Evolutionary conservation across 2,329 filamentous ascomycete species (phyloP), one percentile per base, ranked within the genome.

Genomic region (Fusarium sp.): DNA sequence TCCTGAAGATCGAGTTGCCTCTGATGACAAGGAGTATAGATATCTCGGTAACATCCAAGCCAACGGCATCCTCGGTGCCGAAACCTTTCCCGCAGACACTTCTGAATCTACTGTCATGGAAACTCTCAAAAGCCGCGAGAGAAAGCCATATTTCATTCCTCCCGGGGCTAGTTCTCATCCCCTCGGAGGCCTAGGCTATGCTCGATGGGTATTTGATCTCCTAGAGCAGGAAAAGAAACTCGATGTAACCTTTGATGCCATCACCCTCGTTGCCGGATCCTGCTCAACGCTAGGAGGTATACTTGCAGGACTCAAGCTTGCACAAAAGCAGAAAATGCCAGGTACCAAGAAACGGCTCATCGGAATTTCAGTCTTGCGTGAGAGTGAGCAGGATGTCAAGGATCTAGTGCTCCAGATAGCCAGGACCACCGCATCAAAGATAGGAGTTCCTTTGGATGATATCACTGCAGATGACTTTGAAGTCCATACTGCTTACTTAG

Each of bases 171-270:
- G 67, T 20, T 41, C 62, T 4, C 67, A 69, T 52, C 52, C 56
- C 8, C 38, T 63, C 0, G 67, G 67, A 1, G 67, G 67, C 7
- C 9, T 69, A 5, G 67, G 67, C 13, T 69, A 62, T 24, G 67
- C 67, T n/a, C 56, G 57, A 10, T 69, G 67, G 67, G 67, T 48
- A 3, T 70, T 69, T 6, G 62, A 69, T 4, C n/a, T 69, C 3
- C 48, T 69, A 3, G 67, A 69, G 18, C 52, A 69, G 5, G 67
- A 70, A 18, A 9, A 18, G 3, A 70, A 20, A 8, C 29, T 67
- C 13, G 57, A 45, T 11, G 16, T 67, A 5, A 44, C 34, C 3
- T 69, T 69, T 41, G 62, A 67, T 20, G n/a, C 41, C 13, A 41
- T 69, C 9, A 30, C 46, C 30, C 34, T 62, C 5, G 56, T 69